A percentile compares a stretch with the other conserved stretches of the same genome.
Evolutionary conservation across 2,329 filamentous ascomycete species (phyloP).

Genomic region (Ophiocordyceps camponoti-saundersi): DNA sequence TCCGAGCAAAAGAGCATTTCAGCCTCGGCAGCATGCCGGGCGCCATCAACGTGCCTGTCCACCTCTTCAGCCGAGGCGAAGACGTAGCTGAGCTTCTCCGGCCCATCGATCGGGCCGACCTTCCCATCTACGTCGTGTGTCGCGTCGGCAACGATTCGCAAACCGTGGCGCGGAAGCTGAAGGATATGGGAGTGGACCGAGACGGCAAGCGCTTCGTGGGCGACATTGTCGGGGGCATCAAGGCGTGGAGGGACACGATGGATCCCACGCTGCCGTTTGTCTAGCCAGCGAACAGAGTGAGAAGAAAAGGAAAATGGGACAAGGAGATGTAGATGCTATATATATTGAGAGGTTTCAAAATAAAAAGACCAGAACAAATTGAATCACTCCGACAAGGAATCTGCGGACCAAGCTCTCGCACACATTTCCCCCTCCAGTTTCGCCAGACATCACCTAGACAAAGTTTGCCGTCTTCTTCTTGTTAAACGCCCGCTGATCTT

Average conservation of each 20-base stretch:
- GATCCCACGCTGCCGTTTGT: conserved; percentile 40
- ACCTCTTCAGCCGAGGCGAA: conserved; percentile 33
- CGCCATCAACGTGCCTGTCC: conserved; percentile 51
- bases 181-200: conserved; percentile 38
- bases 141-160: conserved; percentile 68
- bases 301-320: too few species aligned
- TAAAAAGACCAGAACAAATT: neutral
- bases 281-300: conserved; percentile 15
- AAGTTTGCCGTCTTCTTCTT: conserved; percentile 69
- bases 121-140: conserved; percentile 55
- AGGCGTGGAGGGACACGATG: conserved; percentile 53
- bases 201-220: conserved; percentile 41
- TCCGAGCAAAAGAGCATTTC: conserved; percentile 72
- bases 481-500: conserved; percentile 94
- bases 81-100: conserved; percentile 5
- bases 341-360: neutral
- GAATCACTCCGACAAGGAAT: neutral
- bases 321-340: neutral
- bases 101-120: conserved; percentile 10
- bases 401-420: neutral
- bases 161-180: conserved; percentile 46
- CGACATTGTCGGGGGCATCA: conserved; percentile 56
- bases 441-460: conserved; percentile 21
- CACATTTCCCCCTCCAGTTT: neutral
- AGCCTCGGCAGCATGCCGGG: conserved; percentile 61